phyloP scores from a whole-genome alignment of 805 yeast genomes.

The Lipomyces sp. region DNA sequence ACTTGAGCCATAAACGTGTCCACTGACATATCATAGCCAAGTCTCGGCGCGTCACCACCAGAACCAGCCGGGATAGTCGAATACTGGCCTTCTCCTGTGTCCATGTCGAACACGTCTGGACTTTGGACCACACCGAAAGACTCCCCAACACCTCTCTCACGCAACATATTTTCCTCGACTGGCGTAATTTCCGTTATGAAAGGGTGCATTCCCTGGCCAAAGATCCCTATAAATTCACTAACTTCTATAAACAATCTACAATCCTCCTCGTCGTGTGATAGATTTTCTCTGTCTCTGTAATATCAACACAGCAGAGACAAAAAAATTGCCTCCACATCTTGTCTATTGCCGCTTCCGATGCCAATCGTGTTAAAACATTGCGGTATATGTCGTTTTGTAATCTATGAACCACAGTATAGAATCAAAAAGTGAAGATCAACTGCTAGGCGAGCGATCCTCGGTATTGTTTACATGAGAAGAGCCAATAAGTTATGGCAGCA shows the following conservation, averaged over 20 bases:
- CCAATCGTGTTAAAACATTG: not conserved
- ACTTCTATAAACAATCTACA: not conserved
- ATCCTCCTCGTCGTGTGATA: not conserved
- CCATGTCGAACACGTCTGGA: not conserved
- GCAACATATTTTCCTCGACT: constrained; percentile 2
- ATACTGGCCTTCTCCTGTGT: not conserved
- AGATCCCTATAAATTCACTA: not conserved
- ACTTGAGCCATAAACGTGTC: not conserved
- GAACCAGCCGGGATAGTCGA: not conserved
- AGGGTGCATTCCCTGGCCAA: not conserved
- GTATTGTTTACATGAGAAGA: not conserved
- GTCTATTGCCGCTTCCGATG: constrained; percentile 2
- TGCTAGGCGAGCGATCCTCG: constrained; percentile 2
- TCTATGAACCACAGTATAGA: not conserved
- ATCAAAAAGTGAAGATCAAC: not conserved
- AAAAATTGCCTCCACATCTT: not conserved
- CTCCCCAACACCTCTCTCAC: constrained; percentile 3
- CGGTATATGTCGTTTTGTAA: not conserved
- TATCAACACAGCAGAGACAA: not conserved
- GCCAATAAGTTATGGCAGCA: not conserved
- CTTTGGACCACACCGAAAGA: not conserved
- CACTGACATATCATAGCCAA: not conserved
- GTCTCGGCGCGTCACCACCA: not conserved
- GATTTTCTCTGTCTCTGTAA: not conserved
- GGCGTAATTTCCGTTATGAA: constrained; percentile 5